Conservation (phyloP, 495 filamentous ascomycete genomes). For the Durotheca rogersii region DNA sequence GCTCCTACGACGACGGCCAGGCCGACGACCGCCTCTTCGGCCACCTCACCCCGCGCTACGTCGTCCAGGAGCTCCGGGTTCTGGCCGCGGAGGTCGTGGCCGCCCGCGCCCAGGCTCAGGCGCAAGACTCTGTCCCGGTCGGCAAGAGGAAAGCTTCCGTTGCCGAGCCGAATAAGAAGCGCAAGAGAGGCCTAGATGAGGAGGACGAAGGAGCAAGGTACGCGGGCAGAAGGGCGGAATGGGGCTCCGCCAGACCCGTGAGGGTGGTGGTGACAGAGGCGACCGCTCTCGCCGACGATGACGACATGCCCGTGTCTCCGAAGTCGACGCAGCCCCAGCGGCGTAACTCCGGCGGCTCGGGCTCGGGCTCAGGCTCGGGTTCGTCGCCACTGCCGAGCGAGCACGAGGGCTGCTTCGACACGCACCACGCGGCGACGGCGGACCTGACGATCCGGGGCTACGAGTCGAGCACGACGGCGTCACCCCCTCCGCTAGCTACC, state of each 20-base stretch:
- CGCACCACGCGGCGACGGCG: conserved; percentile 39
- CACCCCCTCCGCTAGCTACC: conserved; percentile 5
- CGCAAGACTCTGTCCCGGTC: too few species aligned
- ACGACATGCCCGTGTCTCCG: conserved; percentile 44
- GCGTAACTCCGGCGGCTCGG: too few species aligned
- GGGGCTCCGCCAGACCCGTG: too few species aligned
- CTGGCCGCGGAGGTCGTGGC: conserved; percentile 71
- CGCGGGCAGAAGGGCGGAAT: too few species aligned
- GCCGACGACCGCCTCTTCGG: conserved; percentile 78
- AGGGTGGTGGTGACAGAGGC: too few species aligned
- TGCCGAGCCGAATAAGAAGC: conserved; percentile 42
- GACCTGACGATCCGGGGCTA: conserved; percentile 40
- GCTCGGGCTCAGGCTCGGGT: too few species aligned
- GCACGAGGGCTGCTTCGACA: conserved; percentile 28
- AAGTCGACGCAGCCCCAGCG: conserved; percentile 35
- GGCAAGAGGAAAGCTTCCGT: too few species aligned
- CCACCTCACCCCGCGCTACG: conserved; percentile 79
- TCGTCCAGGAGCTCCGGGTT: conserved; percentile 71
- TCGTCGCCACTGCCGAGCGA: conserved; percentile 13
- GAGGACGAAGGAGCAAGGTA: conserved; percentile 7
- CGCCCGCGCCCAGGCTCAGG: too few species aligned
- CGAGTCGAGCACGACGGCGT: conserved; percentile 15
- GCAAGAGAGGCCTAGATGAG: conserved; percentile 38
- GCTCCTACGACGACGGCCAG: conserved; percentile 79
- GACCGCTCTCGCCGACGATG: conserved; percentile 5